Conservation (phyloP, 306 rosid species). For the Mucuna pruriens region DNA sequence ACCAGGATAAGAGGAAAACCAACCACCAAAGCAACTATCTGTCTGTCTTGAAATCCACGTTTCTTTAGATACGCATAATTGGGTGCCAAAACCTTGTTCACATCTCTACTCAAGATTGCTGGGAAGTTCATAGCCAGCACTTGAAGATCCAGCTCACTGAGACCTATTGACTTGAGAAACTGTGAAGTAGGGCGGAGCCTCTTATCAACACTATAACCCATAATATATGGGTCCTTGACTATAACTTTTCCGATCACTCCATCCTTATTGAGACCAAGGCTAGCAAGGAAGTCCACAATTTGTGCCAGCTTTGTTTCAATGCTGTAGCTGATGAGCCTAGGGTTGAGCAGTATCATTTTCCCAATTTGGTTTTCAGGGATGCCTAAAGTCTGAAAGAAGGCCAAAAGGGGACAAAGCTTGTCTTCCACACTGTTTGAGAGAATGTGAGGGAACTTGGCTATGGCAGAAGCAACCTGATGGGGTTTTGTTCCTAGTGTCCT, state of each 20-base stretch:
- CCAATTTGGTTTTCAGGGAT: constrained; percentile 85
- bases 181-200: constrained; percentile 73
- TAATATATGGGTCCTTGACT: constrained; percentile 73
- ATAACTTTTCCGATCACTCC: constrained; percentile 81
- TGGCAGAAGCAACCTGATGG: constrained; percentile 72
- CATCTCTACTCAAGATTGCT: constrained; percentile 82
- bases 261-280: constrained; percentile 75
- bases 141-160: constrained; percentile 69
- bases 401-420: constrained; percentile 95
- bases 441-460: constrained; percentile 80
- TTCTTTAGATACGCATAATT: constrained; percentile 63
- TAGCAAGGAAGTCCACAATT: constrained; percentile 70
- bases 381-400: constrained; percentile 82
- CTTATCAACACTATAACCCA: constrained; percentile 88
- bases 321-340: constrained; percentile 93
- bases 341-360: constrained; percentile 75
- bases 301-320: constrained; percentile 75
- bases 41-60: constrained; percentile 69
- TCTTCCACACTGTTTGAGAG: constrained; percentile 84
- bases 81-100: constrained; percentile 67
- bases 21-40: constrained; percentile 71
- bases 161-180: constrained; percentile 71
- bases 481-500: constrained; percentile 73
- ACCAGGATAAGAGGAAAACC: constrained; percentile 87
- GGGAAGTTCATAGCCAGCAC: constrained; percentile 69